These are phyloP conservation scores for Colletotrichum sp. DNA, from an alignment of 2,329 filamentous ascomycete species.

Conservation along the genomic window DNA sequence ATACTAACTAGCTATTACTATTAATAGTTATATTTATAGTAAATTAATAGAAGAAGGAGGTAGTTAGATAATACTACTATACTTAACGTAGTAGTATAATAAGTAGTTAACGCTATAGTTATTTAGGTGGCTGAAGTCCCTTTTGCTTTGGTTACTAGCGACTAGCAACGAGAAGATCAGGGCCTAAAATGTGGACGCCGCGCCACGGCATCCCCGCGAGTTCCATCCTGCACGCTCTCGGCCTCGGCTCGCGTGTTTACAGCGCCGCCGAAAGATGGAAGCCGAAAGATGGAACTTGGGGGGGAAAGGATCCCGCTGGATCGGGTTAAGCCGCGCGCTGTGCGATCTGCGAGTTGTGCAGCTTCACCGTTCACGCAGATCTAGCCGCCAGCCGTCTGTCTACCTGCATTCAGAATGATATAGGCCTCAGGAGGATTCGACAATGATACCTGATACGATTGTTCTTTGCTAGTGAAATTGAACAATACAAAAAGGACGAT, in stretches of 20 bases:
- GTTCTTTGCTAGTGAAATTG: background rate
- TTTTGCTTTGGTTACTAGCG: no score
- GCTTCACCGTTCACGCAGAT: background rate
- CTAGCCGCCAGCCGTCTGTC: background rate
- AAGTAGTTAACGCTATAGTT: no score
- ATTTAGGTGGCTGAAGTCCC: no score
- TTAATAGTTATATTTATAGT: no score
- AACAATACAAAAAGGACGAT: background rate
- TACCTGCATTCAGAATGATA: background rate
- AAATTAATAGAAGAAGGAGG: no score
- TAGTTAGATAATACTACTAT: no score
- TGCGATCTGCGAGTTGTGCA: background rate
- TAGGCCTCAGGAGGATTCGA: background rate
- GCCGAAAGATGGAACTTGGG: background rate
- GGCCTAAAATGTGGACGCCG: background rate
- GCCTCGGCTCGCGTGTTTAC: background rate
- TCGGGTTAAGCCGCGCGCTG: background rate
- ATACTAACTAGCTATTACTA: no score
- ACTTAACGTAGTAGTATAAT: no score
- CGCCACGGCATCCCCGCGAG: conserved; percentile 7
- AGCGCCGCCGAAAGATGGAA: background rate
- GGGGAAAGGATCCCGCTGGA: background rate
- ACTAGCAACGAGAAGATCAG: no score
- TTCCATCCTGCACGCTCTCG: background rate
- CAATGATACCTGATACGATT: background rate